Base-by-base conservation (phyloP, 306 rosid genomes). In the Purshia tridentata region DNA sequence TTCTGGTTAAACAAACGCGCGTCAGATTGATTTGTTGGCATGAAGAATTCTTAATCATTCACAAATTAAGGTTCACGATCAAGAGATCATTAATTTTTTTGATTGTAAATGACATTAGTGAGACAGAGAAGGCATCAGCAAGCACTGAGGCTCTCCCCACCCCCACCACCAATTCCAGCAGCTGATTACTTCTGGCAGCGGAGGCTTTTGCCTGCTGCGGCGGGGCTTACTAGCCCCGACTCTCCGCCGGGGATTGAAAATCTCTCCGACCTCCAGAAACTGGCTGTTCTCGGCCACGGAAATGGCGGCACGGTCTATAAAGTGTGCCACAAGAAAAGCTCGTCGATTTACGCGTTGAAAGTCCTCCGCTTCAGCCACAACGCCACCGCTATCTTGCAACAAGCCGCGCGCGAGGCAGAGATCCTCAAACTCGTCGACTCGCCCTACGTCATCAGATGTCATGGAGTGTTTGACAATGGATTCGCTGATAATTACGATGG, bases 241-340 rank as follows among this genome's bases (percentile, higher is more conserved):
- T 76, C 85, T 53, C 79, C 78, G 0, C 41, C 52, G 23, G 69
- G 75, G 22, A 75, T 79, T n/a, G 72, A 69, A 12, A 85, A n/a
- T 63, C 87, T 84, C 59, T 83, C 68, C 2, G 88, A 85, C 70
- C 87, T 88, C 18, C 73, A 84, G 80, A 90, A 86, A 74, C 56
- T 84, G 35, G 67, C 69, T 1, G 84, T 84, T 72, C 80, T 90
- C 0, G 90, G 90, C 66, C 90, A 88, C 37, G 93, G 96, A 3
- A 80, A 76, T 16, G 86, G 91, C 13, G 81, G 90, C 76, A 84
- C 74, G 0, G 90, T 88, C 66, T 88, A 90, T 9, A 90, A 86
- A 80, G 96, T 86, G 13, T 75, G 77, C 20, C 78, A 88, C 77
- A 83, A 74, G 65, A 76, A 80, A 58, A 84, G 60, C 41, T 44